Conservation (phyloP, 352 stramenopile genomes). For the Chrysophaeum taylorii region DNA sequence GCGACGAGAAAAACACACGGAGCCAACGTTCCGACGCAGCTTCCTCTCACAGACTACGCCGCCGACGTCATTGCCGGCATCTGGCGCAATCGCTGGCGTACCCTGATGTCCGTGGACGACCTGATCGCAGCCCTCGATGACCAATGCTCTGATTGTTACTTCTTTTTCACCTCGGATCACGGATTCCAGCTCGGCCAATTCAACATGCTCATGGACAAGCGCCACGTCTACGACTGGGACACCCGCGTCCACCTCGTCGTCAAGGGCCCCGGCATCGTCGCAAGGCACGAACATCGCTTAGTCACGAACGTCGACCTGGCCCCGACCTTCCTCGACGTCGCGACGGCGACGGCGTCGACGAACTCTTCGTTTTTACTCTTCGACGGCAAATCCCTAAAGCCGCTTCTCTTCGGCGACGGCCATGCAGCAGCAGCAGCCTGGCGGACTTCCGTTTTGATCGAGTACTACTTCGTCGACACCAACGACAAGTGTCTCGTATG, state of each 20-base stretch:
- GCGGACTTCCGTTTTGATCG: background rate
- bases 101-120: conserved; percentile 31
- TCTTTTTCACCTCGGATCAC: conserved; percentile 39
- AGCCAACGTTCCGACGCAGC: conserved; percentile 23
- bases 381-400: background rate
- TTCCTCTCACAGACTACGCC: conserved; percentile 12
- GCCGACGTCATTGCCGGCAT: conserved; percentile 19
- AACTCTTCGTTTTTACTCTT: no score
- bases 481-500: conserved; percentile 2
- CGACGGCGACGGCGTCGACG: background rate
- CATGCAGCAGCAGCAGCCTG: background rate
- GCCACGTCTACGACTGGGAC: conserved; percentile 37
- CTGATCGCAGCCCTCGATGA: conserved; percentile 26
- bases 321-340: conserved; percentile 35
- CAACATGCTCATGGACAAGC: conserved; percentile 31
- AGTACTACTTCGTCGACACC: background rate
- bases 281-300: conserved; percentile 13
- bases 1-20: conserved; percentile 21
- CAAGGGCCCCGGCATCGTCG: conserved; percentile 27
- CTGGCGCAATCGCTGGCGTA: conserved; percentile 27
- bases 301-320: conserved; percentile 36
- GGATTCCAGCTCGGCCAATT: conserved; percentile 39
- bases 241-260: conserved; percentile 35
- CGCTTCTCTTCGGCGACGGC: background rate
- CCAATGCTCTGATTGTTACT: conserved; percentile 27